Evolutionary conservation across 768 basidiomycete species (phyloP).

Genomic region (Thelephora ganbajun): DNA sequence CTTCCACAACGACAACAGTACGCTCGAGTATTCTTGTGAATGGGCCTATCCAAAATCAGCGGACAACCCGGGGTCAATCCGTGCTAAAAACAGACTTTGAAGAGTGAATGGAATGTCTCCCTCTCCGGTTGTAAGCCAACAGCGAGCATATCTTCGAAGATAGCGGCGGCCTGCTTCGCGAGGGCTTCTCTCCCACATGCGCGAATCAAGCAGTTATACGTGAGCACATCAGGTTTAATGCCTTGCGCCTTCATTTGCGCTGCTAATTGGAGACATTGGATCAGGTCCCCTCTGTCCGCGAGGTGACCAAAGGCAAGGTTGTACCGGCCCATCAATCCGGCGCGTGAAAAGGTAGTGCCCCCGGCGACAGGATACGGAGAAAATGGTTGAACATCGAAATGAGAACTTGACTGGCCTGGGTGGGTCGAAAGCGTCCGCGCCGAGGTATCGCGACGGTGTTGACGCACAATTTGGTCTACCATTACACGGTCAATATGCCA

Average conservation of each 20-base stretch:
- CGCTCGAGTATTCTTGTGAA: slow-evolving; percentile 11
- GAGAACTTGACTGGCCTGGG: slow-evolving; percentile 5
- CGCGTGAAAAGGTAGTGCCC: slow-evolving; percentile 8
- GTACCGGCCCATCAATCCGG: slow-evolving; percentile 4
- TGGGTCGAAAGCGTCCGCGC: background rate
- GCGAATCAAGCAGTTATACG: slow-evolving; percentile 44
- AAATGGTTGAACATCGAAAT: slow-evolving; percentile 17
- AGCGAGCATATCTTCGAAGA: slow-evolving; percentile 54
- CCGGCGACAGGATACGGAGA: slow-evolving; percentile 14
- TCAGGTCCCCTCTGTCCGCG: slow-evolving; percentile 23
- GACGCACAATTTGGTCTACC: slow-evolving; percentile 2
- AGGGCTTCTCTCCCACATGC: slow-evolving; percentile 29
- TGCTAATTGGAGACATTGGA: slow-evolving; percentile 29
- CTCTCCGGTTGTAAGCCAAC: slow-evolving; percentile 33
- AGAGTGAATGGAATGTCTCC: slow-evolving; percentile 41
- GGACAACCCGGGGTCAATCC: slow-evolving; percentile 7
- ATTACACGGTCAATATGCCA: too few species aligned
- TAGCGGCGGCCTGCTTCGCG: slow-evolving; percentile 43
- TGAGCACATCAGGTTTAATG: slow-evolving; percentile 35
- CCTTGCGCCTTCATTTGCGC: slow-evolving; percentile 43
- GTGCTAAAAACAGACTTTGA: slow-evolving; percentile 30
- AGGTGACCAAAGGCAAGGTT: slow-evolving; percentile 21
- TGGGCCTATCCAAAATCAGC: slow-evolving; percentile 16
- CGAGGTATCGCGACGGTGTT: slow-evolving; percentile 7
- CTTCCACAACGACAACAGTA: slow-evolving; percentile 29